A percentile compares a stretch with the other conserved stretches of the same genome.
These are phyloP conservation scores for Backusella westeae DNA, from an alignment of 192 early-diverging fungal species.

Conservation along the genomic window DNA sequence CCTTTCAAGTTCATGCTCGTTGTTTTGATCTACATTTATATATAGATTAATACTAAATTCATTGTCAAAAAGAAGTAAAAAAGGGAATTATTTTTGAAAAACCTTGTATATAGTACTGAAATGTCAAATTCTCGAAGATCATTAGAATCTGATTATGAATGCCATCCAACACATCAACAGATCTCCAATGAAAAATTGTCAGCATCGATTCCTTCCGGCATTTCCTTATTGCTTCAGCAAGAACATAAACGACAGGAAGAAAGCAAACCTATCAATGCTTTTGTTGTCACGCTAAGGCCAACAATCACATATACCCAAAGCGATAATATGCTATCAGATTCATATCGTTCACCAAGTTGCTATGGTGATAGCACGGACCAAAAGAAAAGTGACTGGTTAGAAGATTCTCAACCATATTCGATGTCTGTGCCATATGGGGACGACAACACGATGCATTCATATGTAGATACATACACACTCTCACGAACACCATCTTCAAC, in stretches of 20 bases:
- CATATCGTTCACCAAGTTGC: background rate
- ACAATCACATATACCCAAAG: background rate
- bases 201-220: background rate
- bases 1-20: background rate
- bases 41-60: background rate
- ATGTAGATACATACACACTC: background rate
- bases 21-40: background rate
- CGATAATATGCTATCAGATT: background rate
- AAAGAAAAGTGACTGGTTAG: background rate
- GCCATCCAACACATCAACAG: background rate
- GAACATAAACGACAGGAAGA: background rate
- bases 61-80: background rate
- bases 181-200: background rate
- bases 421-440: background rate
- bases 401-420: background rate
- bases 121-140: background rate
- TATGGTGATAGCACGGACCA: background rate
- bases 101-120: background rate
- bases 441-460: background rate
- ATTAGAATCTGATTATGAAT: background rate
- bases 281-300: background rate
- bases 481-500: background rate
- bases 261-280: background rate
- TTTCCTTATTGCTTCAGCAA: background rate
- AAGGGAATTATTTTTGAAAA: background rate